A percentile compares a stretch with the other conserved stretches of the same genome.
Conservation (phyloP, 2,329 filamentous ascomycete genomes). For the Colletotrichum neosansevieriae region DNA sequence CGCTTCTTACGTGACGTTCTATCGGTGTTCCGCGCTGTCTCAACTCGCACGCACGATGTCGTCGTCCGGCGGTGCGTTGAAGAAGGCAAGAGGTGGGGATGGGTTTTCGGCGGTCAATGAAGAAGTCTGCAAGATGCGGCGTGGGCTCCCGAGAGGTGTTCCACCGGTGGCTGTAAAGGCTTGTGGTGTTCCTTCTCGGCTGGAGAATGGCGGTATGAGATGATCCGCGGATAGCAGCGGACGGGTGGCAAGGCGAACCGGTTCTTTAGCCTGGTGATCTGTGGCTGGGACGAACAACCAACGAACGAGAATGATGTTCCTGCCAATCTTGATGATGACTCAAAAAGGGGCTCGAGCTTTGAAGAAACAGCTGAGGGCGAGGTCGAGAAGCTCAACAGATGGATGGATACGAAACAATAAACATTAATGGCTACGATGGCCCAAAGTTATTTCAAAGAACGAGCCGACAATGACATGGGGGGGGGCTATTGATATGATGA, state of each 20-base stretch:
- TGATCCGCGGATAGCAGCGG: constrained; percentile 34
- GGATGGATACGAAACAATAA: constrained; percentile 11
- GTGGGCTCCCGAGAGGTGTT: constrained; percentile 30
- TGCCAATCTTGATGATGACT: constrained; percentile 7
- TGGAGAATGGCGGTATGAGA: constrained; percentile 35
- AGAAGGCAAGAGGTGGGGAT: constrained; percentile 13
- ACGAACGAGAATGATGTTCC: neutral
- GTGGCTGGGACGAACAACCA: constrained; percentile 5
- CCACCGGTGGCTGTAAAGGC: constrained; percentile 25
- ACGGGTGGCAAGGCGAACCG: constrained; percentile 37
- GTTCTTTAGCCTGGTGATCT: constrained; percentile 21
- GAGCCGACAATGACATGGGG: neutral
- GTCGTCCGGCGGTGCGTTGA: constrained; percentile 35
- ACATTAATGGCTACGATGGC: constrained; percentile 9
- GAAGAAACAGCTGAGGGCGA: neutral
- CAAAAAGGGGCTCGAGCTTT: constrained; percentile 28
- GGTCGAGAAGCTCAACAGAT: neutral
- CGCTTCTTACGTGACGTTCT: constrained; percentile 28
- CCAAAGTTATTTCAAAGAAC: neutral
- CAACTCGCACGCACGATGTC: constrained; percentile 35
- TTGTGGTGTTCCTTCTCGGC: constrained; percentile 9
- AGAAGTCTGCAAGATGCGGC: constrained; percentile 28
- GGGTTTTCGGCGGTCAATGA: constrained; percentile 32
- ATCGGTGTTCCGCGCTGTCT: constrained; percentile 22
- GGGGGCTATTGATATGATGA: constrained; percentile 1